phyloP scores from a whole-genome alignment of 345 rosid species.

The Combretum micranthum region DNA sequence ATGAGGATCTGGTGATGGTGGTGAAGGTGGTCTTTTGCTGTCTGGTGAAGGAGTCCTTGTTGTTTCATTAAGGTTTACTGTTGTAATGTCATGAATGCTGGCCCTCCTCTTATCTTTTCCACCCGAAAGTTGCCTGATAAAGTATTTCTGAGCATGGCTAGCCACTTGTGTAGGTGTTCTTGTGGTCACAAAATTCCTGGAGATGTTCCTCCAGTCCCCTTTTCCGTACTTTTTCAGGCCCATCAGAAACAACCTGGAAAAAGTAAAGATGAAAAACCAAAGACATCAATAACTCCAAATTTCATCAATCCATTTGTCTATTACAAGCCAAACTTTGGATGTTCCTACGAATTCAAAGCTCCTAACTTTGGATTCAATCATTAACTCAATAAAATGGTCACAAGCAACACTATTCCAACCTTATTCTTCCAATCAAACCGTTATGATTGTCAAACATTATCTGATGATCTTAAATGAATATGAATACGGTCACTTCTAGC shows the following conservation, averaged over 20 bases:
- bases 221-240: constrained; percentile 95
- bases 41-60: constrained; percentile 47
- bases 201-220: constrained; percentile 96
- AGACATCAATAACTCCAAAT: background rate
- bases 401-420: too few relatives aligned
- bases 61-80: constrained; percentile 52
- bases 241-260: constrained; percentile 65
- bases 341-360: too few relatives aligned
- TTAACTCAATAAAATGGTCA: too few relatives aligned
- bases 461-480: too few relatives aligned
- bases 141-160: constrained; percentile 95
- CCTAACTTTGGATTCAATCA: too few relatives aligned
- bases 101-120: constrained; percentile 95
- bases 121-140: constrained; percentile 83
- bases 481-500: too few relatives aligned
- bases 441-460: too few relatives aligned
- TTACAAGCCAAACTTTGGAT: too few relatives aligned
- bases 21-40: constrained; percentile 24
- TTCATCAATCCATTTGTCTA: background rate
- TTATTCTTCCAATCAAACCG: too few relatives aligned
- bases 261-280: background rate
- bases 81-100: constrained; percentile 95
- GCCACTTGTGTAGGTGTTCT: constrained; percentile 96
- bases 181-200: constrained; percentile 67
- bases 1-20: constrained; percentile 37